phyloP scores from a whole-genome alignment of 2,329 filamentous ascomycete species.

The Golovinomyces cichoracearum region DNA sequence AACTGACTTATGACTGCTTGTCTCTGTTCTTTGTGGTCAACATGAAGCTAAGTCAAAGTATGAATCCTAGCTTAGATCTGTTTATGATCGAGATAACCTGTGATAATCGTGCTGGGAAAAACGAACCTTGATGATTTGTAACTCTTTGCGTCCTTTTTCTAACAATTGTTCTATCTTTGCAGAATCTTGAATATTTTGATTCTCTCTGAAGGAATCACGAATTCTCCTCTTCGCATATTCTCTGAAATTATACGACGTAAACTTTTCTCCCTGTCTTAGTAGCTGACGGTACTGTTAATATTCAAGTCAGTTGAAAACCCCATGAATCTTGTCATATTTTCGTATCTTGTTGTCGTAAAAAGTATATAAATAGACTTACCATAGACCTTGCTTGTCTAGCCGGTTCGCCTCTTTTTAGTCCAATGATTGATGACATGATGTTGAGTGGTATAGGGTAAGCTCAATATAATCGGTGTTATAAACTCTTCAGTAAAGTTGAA shows the following conservation, averaged over 20 bases:
- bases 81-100: not conserved
- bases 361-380: not conserved
- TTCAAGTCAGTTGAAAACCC: not conserved
- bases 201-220: conserved; percentile 67
- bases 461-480: too few relatives aligned
- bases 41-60: too few relatives aligned
- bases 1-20: conserved; percentile 91
- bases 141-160: conserved; percentile 62
- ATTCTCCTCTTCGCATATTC: conserved; percentile 86
- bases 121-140: conserved; percentile 72
- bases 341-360: not conserved
- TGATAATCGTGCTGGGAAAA: not conserved
- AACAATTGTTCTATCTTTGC: conserved; percentile 65
- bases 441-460: too few relatives aligned
- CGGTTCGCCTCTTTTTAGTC: not conserved
- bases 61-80: not conserved
- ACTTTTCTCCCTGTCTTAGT: conserved; percentile 62
- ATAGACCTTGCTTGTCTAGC: not conserved
- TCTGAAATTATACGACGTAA: conserved; percentile 89
- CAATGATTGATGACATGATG: not conserved
- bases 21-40: conserved; percentile 29
- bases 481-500: not conserved
- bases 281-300: conserved; percentile 62
- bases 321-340: not conserved
- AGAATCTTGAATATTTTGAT: conserved; percentile 45